Conservation (phyloP, 768 basidiomycete species). For the Russula abietina region DNA sequence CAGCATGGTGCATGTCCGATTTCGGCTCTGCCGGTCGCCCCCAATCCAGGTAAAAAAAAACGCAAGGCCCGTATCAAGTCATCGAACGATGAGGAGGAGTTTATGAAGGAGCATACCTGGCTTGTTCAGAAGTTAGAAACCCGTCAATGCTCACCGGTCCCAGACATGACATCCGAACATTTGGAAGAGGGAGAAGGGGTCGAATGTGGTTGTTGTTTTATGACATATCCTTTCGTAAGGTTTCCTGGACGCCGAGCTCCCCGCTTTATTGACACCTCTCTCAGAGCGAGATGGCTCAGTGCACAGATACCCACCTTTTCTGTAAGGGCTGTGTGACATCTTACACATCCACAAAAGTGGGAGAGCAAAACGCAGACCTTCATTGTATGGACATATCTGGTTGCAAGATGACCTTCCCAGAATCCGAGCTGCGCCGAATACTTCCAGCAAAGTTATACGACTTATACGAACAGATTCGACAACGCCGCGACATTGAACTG, state of each 20-base stretch:
- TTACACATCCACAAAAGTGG: constrained; percentile 64
- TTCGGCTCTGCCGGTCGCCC: constrained; percentile 31
- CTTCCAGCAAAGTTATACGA: constrained; percentile 59
- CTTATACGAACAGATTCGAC: constrained; percentile 68
- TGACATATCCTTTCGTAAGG: constrained; percentile 63
- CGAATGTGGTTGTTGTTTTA: constrained; percentile 87
- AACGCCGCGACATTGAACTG: constrained; percentile 71
- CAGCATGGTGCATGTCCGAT: constrained; percentile 36
- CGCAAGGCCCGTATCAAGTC: constrained; percentile 25
- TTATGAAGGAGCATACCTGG: constrained; percentile 32
- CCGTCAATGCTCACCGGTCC: constrained; percentile 8
- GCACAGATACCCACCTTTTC: constrained; percentile 85
- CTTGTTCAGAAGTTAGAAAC: constrained; percentile 34
- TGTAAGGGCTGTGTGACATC: constrained; percentile 64
- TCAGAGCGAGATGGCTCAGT: constrained; percentile 82
- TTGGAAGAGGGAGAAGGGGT: constrained; percentile 52
- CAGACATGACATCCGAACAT: constrained; percentile 28
- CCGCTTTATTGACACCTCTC: neutral
- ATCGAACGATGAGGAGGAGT: constrained; percentile 31
- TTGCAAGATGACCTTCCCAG: constrained; percentile 61
- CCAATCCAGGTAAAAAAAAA: constrained; percentile 32
- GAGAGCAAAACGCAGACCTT: constrained; percentile 54
- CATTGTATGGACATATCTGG: constrained; percentile 80
- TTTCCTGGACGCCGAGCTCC: neutral
- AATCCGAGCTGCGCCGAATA: constrained; percentile 61